Evolutionary conservation across 345 rosid genomes (phyloP).

Genomic region (Laguncularia racemosa): DNA sequence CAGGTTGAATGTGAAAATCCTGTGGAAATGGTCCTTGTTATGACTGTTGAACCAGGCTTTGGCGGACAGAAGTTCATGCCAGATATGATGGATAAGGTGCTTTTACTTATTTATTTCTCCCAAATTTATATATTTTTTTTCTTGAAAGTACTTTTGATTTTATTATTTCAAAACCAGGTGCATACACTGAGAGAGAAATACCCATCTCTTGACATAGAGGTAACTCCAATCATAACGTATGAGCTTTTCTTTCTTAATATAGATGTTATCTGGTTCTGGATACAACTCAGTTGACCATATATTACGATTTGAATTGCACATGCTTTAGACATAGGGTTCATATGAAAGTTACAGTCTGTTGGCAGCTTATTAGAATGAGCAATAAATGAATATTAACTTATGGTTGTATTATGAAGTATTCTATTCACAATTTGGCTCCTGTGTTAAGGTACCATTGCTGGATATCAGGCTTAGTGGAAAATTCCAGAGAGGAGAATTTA

Average conservation of each 20-base stretch:
- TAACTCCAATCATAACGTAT: constrained; percentile 1
- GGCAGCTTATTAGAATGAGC: too few relatives aligned
- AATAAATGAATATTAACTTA: too few relatives aligned
- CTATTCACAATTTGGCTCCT: too few relatives aligned
- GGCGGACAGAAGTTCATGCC: constrained; percentile 97
- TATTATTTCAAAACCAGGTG: constrained; percentile 31
- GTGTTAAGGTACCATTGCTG: too few relatives aligned
- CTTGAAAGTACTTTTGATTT: neutral
- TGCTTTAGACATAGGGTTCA: neutral
- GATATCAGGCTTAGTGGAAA: too few relatives aligned
- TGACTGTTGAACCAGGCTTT: constrained; percentile 92
- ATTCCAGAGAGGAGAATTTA: too few relatives aligned
- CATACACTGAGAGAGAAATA: constrained; percentile 53
- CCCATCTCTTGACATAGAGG: constrained; percentile 86
- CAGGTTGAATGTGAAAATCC: constrained; percentile 72
- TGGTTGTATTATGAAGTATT: too few relatives aligned
- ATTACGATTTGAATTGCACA: too few relatives aligned
- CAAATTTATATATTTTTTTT: neutral
- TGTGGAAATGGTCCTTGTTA: constrained; percentile 92
- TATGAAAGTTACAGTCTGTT: too few relatives aligned
- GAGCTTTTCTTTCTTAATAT: neutral
- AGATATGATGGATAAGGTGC: constrained; percentile 76
- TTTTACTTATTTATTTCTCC: neutral
- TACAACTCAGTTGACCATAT: neutral
- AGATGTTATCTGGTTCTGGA: neutral